phyloP scores from a whole-genome alignment of 1,284 basidiomycete species.

The Papiliotrema laurentii region DNA sequence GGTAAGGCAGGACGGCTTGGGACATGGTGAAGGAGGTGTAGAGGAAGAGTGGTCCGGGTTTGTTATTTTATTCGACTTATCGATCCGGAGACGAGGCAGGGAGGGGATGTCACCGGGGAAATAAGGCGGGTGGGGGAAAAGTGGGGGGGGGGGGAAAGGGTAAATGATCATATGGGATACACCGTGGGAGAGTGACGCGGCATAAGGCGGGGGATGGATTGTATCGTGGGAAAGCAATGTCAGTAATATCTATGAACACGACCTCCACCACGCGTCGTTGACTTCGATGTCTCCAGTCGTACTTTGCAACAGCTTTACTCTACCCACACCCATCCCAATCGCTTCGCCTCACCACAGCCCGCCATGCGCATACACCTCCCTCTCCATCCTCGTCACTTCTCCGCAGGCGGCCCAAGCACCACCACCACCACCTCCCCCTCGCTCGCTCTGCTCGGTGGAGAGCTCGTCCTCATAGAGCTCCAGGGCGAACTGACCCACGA shows the following conservation, averaged over 20 bases:
- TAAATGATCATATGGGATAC: too few species aligned
- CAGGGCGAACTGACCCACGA: slow-evolving; percentile 55
- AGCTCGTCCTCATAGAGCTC: slow-evolving; percentile 40
- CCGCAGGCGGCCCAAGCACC: slow-evolving; percentile 7
- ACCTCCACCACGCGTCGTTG: neutral
- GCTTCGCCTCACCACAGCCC: too few species aligned
- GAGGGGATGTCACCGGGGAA: too few species aligned
- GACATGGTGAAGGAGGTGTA: slow-evolving; percentile 5
- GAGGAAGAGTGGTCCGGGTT: too few species aligned
- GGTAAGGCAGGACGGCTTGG: slow-evolving; percentile 59
- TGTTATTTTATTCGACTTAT: too few species aligned
- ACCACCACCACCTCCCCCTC: slow-evolving; percentile 13
- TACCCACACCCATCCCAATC: neutral
- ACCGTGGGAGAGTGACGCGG: too few species aligned
- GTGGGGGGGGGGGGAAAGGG: too few species aligned
- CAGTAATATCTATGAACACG: too few species aligned
- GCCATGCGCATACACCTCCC: slow-evolving; percentile 46
- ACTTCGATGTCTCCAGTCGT: neutral
- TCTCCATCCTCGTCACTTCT: slow-evolving; percentile 36
- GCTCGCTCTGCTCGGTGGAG: slow-evolving; percentile 41
- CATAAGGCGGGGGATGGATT: too few species aligned
- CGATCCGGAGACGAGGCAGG: too few species aligned
- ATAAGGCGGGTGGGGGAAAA: too few species aligned
- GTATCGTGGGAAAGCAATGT: too few species aligned
- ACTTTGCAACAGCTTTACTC: neutral